A percentile compares a stretch with the other conserved stretches of the same genome.
phyloP scores from a whole-genome alignment of 2,329 filamentous ascomycete species.

The Fusarium hainanense region DNA sequence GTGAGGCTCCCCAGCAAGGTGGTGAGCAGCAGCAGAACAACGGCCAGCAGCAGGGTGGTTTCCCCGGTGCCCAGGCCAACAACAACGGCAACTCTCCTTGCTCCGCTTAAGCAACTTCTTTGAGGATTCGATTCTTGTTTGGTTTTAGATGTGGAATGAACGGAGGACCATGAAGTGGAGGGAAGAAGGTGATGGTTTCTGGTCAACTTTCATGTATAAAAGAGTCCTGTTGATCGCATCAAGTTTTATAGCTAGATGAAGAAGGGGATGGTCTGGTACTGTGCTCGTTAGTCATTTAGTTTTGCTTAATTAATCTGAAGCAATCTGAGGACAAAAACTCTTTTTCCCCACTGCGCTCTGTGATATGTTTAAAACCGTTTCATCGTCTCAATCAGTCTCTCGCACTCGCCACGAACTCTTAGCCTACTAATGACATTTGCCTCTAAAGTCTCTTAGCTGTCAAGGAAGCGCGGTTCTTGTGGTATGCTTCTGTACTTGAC shows the following conservation, averaged over 20 bases:
- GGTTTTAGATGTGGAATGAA: conserved; percentile 1
- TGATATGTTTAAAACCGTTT: neutral
- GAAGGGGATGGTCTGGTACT: conserved; percentile 30
- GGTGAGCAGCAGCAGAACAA: neutral
- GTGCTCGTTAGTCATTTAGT: conserved; percentile 29
- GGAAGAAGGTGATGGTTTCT: conserved; percentile 15
- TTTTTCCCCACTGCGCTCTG: accelerated
- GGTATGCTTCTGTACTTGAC: neutral
- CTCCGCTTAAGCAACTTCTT: conserved; percentile 5
- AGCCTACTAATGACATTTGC: no score
- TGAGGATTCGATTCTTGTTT: conserved; percentile 4
- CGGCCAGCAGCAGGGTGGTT: conserved; percentile 1
- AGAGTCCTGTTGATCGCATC: conserved; percentile 28
- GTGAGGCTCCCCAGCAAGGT: neutral
- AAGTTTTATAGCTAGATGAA: conserved; percentile 19
- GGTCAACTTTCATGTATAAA: conserved; percentile 22
- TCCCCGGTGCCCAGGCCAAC: neutral
- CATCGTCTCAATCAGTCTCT: neutral
- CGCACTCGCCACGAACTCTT: no score
- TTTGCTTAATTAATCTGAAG: conserved; percentile 30
- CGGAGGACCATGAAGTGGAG: conserved; percentile 9
- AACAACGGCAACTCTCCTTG: conserved; percentile 6
- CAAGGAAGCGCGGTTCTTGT: neutral
- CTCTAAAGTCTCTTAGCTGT: no score
- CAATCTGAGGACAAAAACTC: conserved; percentile 9